Evolutionary conservation across 2,329 filamentous ascomycete genomes (phyloP).

Genomic region (Ophiostoma tasmaniense): DNA sequence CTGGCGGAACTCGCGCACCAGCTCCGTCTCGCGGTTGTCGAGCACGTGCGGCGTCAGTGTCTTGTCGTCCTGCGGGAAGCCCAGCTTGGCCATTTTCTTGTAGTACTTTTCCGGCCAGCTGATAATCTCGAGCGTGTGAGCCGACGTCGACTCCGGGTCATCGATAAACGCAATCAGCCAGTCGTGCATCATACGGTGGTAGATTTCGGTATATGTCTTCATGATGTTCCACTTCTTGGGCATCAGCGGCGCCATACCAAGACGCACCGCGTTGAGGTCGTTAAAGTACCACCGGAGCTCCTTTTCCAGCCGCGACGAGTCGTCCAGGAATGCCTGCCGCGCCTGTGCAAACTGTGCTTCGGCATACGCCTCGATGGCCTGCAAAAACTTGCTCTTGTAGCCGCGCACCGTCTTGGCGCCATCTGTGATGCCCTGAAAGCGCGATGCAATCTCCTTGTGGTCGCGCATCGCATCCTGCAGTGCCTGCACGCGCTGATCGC

Average conservation of each 20-base stretch:
- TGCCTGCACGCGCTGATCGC: slow-evolving; percentile 82
- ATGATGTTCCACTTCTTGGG: slow-evolving; percentile 96
- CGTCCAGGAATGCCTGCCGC: slow-evolving; percentile 68
- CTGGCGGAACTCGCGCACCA: slow-evolving; percentile 87
- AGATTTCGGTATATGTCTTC: slow-evolving; percentile 80
- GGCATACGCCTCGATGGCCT: slow-evolving; percentile 66
- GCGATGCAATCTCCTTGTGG: slow-evolving; percentile 85
- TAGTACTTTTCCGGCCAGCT: slow-evolving; percentile 97
- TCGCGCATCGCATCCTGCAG: slow-evolving; percentile 91
- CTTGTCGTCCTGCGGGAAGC: slow-evolving; percentile 61
- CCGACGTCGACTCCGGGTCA: slow-evolving; percentile 73
- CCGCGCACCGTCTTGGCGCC: slow-evolving; percentile 86
- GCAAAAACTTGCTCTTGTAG: slow-evolving; percentile 92
- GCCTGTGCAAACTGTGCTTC: slow-evolving; percentile 65
- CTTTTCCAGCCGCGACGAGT: slow-evolving; percentile 78
- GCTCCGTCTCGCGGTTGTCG: slow-evolving; percentile 79
- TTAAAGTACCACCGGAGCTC: slow-evolving; percentile 95
- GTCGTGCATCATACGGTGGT: slow-evolving; percentile 92
- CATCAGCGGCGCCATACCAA: slow-evolving; percentile 85
- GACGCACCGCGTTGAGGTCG: slow-evolving; percentile 86
- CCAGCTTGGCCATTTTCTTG: slow-evolving; percentile 86
- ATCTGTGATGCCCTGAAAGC: slow-evolving; percentile 92
- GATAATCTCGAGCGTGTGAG: slow-evolving; percentile 83
- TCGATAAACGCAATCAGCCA: slow-evolving; percentile 78
- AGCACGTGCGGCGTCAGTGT: slow-evolving; percentile 70